Base-by-base conservation (phyloP, 345 rosid genomes). In the Citrus inodora region DNA sequence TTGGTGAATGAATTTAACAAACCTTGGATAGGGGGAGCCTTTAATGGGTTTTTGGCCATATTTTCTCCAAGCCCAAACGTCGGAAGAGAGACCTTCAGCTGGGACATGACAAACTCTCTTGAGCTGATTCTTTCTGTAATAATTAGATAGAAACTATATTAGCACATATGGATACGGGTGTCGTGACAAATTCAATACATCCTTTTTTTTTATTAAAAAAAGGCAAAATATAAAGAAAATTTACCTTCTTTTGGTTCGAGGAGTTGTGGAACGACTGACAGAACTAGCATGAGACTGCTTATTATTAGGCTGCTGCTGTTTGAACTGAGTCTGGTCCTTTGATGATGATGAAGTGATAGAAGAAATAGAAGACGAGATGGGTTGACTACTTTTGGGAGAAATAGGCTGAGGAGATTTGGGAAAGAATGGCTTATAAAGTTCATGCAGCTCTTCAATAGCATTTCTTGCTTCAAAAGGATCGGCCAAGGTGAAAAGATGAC, bases 41-140 rank as follows among this genome's bases (percentile, higher is more conserved):
- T 96, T 96, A 86, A 96, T 96, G 85, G 99, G 99, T 85, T 96
- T 96, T 66, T 96, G 99, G 59, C 99, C 99, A 78, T 97, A 97
- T 87, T 97, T 97, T 37, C 98, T 88, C 98, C 99, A 96, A 37
- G 99, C 97, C 99, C 99, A 96, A 64, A 93, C 90, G 77, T 94
- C 99, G 30, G 98, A 89, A 85, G 95, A 89, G 24, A 96, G 86
- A 71, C 88, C 88, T 61, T 93, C 99, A 28, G 93, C 98, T 67
- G 98, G 95, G 30, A 96, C 98, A 67, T 96, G 95, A 78, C 97
- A 91, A 60, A 94, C 92, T 86, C 84, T 92, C 87, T 96, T 94
- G 71, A 86, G 85, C 77, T 89, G 98, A 84, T 87, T 91, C 92
- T 96, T 96, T 81, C 99, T 96, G 92, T 32, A 71, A 58, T 8